A percentile compares a stretch with the other conserved stretches of the same genome.
Conservation (phyloP, 2,329 filamentous ascomycete genomes). For the Arthrobotrys pseudoclavata region DNA sequence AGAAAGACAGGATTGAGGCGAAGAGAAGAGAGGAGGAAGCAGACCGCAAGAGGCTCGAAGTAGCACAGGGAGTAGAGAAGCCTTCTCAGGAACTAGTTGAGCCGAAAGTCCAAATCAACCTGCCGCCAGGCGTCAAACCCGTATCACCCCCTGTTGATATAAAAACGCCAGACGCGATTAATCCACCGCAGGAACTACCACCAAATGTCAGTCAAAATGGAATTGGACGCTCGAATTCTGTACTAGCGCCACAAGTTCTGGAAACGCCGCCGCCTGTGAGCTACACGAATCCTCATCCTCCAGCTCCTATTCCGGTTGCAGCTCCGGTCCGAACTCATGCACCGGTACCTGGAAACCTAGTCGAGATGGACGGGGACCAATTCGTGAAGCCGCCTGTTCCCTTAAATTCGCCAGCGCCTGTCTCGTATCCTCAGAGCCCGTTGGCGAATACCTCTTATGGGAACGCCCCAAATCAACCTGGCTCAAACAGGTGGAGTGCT, state of each 20-base stretch:
- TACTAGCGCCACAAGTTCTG: constrained; percentile 30
- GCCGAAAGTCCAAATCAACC: constrained; percentile 37
- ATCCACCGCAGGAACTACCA: constrained; percentile 2
- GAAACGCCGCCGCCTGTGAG: constrained; percentile 3
- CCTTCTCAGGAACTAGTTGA: constrained; percentile 13
- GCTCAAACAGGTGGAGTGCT: constrained; percentile 24
- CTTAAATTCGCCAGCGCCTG: constrained; percentile 9
- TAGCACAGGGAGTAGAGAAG: constrained; percentile 5
- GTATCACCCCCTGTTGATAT: neutral
- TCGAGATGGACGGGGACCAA: constrained; percentile 39
- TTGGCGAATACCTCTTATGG: neutral
- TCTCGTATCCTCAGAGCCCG: constrained; percentile 27
- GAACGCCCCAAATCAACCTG: neutral
- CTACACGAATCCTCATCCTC: neutral
- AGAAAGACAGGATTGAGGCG: constrained; percentile 42
- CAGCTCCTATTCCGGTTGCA: neutral
- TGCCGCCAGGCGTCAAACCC: constrained; percentile 44
- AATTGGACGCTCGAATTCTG: constrained; percentile 13
- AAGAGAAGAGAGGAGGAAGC: constrained; percentile 38
- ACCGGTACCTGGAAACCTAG: constrained; percentile 1
- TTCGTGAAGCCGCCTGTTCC: neutral
- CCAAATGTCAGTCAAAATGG: constrained; percentile 7
- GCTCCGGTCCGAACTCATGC: neutral
- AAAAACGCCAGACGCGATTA: neutral
- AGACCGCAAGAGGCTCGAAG: constrained; percentile 31